Conservation (phyloP, 192 early-diverging fungal species). For the Haplosporangium gracile region DNA sequence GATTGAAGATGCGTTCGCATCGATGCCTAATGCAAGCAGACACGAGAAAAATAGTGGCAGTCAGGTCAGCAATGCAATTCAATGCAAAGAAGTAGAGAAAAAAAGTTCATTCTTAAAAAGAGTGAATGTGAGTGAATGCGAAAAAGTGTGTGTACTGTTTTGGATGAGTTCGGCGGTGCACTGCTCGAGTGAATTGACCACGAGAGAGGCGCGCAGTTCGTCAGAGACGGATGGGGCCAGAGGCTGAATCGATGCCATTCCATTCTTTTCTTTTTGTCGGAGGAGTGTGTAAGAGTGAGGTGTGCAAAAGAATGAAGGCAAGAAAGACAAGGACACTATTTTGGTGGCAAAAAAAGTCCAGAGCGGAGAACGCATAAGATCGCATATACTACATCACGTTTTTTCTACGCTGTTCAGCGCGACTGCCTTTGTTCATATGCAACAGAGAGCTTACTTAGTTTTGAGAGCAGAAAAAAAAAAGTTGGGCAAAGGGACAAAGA, state of each 20-base stretch:
- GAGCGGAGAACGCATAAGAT: not conserved
- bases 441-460: no score
- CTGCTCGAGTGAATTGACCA: conserved; percentile 58
- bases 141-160: conserved; percentile 58
- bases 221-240: conserved; percentile 39
- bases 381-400: not conserved
- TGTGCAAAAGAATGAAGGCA: not conserved
- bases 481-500: no score
- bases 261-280: conserved; percentile 17
- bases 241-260: conserved; percentile 51
- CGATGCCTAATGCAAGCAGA: conserved; percentile 57
- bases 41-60: not conserved
- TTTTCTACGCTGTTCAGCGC: no score
- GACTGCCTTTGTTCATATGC: no score
- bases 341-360: conserved; percentile 21
- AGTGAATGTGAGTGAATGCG: not conserved
- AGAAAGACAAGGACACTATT: not conserved
- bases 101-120: not conserved
- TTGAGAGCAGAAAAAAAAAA: no score
- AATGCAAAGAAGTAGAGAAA: no score
- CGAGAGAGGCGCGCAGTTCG: conserved; percentile 54
- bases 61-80: no score
- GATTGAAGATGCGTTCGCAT: conserved; percentile 67
- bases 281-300: not conserved
- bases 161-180: conserved; percentile 74